Evolutionary conservation across 768 basidiomycete species (phyloP).

Genomic region (Tremella mesenterica): DNA sequence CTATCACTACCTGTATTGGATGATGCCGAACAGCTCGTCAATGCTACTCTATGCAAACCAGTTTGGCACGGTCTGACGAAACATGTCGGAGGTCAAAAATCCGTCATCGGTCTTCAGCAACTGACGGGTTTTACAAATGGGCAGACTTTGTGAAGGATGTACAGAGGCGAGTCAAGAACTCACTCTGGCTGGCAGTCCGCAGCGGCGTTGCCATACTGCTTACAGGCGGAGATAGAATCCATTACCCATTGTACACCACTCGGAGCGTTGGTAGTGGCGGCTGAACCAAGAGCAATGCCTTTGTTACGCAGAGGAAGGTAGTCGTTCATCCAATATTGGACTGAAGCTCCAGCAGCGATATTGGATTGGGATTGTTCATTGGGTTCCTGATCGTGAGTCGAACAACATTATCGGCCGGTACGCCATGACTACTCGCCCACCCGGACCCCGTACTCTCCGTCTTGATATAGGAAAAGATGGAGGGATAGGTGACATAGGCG

Average conservation of each 20-base stretch:
- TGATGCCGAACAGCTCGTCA: not conserved
- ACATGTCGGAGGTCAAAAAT: too few relatives aligned
- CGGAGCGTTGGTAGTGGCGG: constrained; percentile 59
- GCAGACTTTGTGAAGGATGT: not conserved
- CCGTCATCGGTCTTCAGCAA: too few relatives aligned
- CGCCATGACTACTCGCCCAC: too few relatives aligned
- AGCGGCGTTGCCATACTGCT: constrained; percentile 22
- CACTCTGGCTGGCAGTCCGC: constrained; percentile 44
- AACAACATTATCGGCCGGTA: too few relatives aligned
- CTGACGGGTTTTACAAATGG: not conserved
- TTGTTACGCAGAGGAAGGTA: constrained; percentile 53
- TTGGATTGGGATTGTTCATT: constrained; percentile 59
- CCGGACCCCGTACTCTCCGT: too few relatives aligned
- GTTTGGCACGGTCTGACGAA: too few relatives aligned
- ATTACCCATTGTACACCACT: constrained; percentile 59
- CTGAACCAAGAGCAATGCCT: constrained; percentile 58
- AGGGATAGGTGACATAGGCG: too few relatives aligned
- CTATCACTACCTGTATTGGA: not conserved
- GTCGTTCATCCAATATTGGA: constrained; percentile 55
- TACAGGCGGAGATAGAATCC: constrained; percentile 54
- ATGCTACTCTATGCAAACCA: not conserved
- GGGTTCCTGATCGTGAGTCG: constrained; percentile 57
- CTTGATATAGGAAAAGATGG: too few relatives aligned
- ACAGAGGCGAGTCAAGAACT: not conserved
- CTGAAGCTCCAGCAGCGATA: constrained; percentile 52